A percentile compares a stretch with the other conserved stretches of the same genome.
Evolutionary conservation across 2,329 filamentous ascomycete genomes (phyloP).

Genomic region (Endoconidiophora polonica): DNA sequence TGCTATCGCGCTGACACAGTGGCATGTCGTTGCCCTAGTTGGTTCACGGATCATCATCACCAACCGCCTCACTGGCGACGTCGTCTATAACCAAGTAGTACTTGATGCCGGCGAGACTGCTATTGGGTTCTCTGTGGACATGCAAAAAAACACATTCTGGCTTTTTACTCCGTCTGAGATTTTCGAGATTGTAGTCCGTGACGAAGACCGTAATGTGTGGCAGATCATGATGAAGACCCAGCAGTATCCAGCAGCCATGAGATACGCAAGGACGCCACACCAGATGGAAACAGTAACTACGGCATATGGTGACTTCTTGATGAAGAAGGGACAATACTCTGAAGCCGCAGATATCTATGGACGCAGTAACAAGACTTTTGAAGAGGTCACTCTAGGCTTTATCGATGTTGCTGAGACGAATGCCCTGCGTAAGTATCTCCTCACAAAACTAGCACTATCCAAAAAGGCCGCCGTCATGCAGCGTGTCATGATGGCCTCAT

Average conservation of each 20-base stretch:
- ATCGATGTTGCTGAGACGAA: constrained; percentile 84
- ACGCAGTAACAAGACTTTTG: constrained; percentile 90
- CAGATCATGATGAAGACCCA: constrained; percentile 77
- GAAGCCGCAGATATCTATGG: constrained; percentile 87
- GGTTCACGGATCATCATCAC: constrained; percentile 70
- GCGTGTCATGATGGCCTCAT: constrained; percentile 83
- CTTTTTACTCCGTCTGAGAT: constrained; percentile 83
- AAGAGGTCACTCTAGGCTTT: constrained; percentile 81
- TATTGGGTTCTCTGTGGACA: constrained; percentile 73
- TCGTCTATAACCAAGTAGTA: constrained; percentile 78
- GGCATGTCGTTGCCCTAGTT: constrained; percentile 75
- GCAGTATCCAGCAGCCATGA: constrained; percentile 74
- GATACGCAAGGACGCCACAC: constrained; percentile 60
- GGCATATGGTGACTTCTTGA: constrained; percentile 77
- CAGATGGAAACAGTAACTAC: constrained; percentile 88
- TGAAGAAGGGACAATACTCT: constrained; percentile 61
- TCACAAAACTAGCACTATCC: constrained; percentile 65
- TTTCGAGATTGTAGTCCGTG: constrained; percentile 77
- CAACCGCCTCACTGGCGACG: constrained; percentile 70
- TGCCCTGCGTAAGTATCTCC: constrained; percentile 74
- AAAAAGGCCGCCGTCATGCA: constrained; percentile 84
- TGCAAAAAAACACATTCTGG: constrained; percentile 96
- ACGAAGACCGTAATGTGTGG: constrained; percentile 89
- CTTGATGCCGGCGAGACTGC: constrained; percentile 63
- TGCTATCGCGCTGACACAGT: constrained; percentile 75